A percentile compares a stretch with the other conserved stretches of the same genome.
Conservation (phyloP, 192 early-diverging fungal genomes). For the Linnemannia hyalina region DNA sequence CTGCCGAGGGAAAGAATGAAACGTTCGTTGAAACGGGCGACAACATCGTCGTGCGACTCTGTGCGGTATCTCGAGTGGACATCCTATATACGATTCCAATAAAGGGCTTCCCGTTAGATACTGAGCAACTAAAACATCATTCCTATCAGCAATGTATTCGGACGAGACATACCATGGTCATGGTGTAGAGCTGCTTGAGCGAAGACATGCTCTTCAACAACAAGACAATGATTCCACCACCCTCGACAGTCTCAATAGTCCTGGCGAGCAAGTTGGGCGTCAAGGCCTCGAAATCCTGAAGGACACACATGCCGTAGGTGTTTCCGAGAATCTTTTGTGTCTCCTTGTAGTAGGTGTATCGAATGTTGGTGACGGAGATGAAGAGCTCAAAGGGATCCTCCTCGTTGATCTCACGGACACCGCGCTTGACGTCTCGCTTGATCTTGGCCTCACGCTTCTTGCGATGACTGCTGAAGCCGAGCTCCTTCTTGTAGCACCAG, state of each 20-base stretch:
- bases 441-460: slow-evolving; percentile 98
- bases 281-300: slow-evolving; percentile 98
- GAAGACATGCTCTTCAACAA: slow-evolving; percentile 96
- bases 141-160: neutral
- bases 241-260: slow-evolving; percentile 98
- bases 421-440: slow-evolving; percentile 93
- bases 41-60: slow-evolving; percentile 92
- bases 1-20: slow-evolving; percentile 94
- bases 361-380: slow-evolving; percentile 93
- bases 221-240: slow-evolving; percentile 94
- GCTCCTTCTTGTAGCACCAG: slow-evolving; percentile 99
- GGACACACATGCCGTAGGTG: slow-evolving; percentile 98
- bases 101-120: neutral
- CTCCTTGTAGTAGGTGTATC: slow-evolving; percentile 99
- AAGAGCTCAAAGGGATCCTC: slow-evolving; percentile 99
- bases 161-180: slow-evolving; percentile 85
- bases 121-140: neutral
- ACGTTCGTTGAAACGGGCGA: slow-evolving; percentile 97
- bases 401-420: slow-evolving; percentile 89
- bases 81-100: slow-evolving; percentile 67
- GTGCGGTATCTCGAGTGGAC: slow-evolving; percentile 97
- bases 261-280: slow-evolving; percentile 97
- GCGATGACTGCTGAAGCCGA: slow-evolving; percentile 95
- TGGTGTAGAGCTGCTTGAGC: slow-evolving; percentile 96
- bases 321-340: slow-evolving; percentile 98